Evolutionary conservation across 2,329 filamentous ascomycete species (phyloP).

Genomic region (Epichloe scottii): DNA sequence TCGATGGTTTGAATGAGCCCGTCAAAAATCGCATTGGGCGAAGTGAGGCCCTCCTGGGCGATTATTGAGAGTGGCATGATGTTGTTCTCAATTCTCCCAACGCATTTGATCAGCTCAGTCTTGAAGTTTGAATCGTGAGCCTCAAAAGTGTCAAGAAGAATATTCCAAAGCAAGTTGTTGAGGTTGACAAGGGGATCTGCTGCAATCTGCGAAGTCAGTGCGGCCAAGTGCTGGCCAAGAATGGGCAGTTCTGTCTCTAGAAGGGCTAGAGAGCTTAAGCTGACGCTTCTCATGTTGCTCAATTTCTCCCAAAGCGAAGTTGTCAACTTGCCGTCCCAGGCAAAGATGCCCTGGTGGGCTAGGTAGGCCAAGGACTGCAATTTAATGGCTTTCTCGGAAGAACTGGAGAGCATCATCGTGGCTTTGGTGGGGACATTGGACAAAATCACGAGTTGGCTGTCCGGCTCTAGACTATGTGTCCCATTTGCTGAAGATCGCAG

Average conservation of each 20-base stretch:
- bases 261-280: slow-evolving; percentile 46
- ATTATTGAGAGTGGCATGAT: slow-evolving; percentile 5
- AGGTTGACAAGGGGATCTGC: slow-evolving; percentile 37
- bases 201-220: slow-evolving; percentile 35
- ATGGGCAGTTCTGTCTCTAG: slow-evolving; percentile 53
- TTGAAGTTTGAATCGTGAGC: slow-evolving; percentile 25
- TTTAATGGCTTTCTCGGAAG: slow-evolving; percentile 23
- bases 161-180: slow-evolving; percentile 32
- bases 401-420: slow-evolving; percentile 20
- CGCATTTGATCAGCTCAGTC: slow-evolving; percentile 15
- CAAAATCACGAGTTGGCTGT: slow-evolving; percentile 33
- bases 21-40: slow-evolving; percentile 9
- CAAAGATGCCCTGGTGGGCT: slow-evolving; percentile 23
- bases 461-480: background rate
- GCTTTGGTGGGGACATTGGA: slow-evolving; percentile 28
- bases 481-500: slow-evolving; percentile 20
- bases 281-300: slow-evolving; percentile 36
- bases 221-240: slow-evolving; percentile 42
- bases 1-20: slow-evolving; percentile 15
- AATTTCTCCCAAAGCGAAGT: slow-evolving; percentile 42
- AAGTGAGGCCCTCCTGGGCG: slow-evolving; percentile 2
- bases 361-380: slow-evolving; percentile 38
- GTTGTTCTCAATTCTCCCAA: slow-evolving; percentile 14
- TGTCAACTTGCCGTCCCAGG: slow-evolving; percentile 28
- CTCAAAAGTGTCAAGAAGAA: slow-evolving; percentile 30